A percentile compares a stretch with the other conserved stretches of the same genome.
Evolutionary conservation across 1,284 basidiomycete genomes (phyloP).

Genomic region (Inonotus obliquus): DNA sequence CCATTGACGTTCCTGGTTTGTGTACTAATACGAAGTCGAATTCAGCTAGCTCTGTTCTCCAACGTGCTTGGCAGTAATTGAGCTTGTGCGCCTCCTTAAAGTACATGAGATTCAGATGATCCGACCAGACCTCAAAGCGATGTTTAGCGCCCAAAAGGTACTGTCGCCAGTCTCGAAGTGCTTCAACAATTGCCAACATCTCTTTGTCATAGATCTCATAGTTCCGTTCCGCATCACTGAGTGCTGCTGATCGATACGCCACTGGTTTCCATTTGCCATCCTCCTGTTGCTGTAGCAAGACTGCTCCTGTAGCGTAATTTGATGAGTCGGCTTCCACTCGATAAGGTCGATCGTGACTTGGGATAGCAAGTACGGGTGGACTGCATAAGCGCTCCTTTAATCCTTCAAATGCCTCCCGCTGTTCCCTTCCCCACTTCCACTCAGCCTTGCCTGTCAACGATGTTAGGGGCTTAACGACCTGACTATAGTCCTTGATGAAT

Average conservation of each 20-base stretch:
- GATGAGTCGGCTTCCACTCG: conserved; percentile 6
- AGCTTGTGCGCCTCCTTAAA: conserved; percentile 28
- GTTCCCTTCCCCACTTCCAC: neutral
- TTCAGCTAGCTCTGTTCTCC: neutral
- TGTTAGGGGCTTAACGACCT: neutral
- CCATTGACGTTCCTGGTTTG: neutral
- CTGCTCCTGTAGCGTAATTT: conserved; percentile 3
- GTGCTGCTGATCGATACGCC: conserved; percentile 28
- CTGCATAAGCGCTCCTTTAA: neutral
- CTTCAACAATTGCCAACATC: conserved; percentile 35
- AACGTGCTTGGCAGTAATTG: conserved; percentile 30
- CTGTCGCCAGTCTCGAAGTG: conserved; percentile 32
- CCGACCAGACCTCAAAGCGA: conserved; percentile 24
- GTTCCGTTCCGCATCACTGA: conserved; percentile 33
- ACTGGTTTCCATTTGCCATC: conserved; percentile 27
- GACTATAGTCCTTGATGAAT: neutral
- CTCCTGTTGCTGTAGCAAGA: neutral
- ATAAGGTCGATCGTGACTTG: neutral
- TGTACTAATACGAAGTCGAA: neutral
- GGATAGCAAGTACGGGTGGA: neutral
- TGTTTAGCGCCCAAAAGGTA: conserved; percentile 23
- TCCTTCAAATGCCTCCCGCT: neutral
- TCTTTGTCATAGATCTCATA: conserved; percentile 47
- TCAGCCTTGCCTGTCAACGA: neutral
- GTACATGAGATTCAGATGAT: conserved; percentile 31